phyloP scores from a whole-genome alignment of 441 rosid genomes.

The Viola pubescens region DNA sequence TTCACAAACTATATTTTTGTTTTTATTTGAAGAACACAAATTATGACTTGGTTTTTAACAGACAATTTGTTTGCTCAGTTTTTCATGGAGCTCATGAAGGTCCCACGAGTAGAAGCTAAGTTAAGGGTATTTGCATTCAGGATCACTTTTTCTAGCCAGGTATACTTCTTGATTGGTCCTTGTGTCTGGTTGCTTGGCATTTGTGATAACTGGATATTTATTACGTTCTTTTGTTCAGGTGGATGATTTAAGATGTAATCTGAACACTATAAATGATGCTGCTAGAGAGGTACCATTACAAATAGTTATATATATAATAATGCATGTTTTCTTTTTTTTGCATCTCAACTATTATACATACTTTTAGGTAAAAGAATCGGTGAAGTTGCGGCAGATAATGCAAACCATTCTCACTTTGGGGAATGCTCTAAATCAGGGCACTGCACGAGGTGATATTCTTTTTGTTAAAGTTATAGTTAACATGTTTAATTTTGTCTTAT shows the following conservation, averaged over 20 bases:
- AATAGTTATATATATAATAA: constrained; percentile 9
- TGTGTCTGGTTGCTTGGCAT: constrained; percentile 12
- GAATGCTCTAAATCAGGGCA: constrained; percentile 97
- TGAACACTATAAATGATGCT: constrained; percentile 62
- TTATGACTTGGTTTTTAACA: background rate
- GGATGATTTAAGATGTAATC: constrained; percentile 66
- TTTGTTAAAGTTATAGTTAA: constrained; percentile 3
- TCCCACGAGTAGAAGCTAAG: constrained; percentile 94
- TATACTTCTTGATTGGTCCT: constrained; percentile 19
- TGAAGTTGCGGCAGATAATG: constrained; percentile 92
- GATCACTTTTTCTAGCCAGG: constrained; percentile 89
- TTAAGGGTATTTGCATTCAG: constrained; percentile 90
- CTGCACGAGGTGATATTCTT: constrained; percentile 66
- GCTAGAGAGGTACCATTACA: constrained; percentile 58
- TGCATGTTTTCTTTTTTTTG: constrained; percentile 10
- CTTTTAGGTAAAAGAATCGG: constrained; percentile 82
- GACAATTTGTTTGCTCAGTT: constrained; percentile 44
- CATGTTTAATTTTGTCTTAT: background rate
- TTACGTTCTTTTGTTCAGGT: constrained; percentile 37
- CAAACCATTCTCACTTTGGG: constrained; percentile 90
- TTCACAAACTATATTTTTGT: constrained; percentile 6
- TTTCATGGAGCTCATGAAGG: constrained; percentile 88
- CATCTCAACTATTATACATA: constrained; percentile 19
- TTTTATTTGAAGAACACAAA: no score
- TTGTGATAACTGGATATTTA: constrained; percentile 1